These are phyloP conservation scores for Globisporangium yorkense DNA, from an alignment of 352 stramenopile genomes.

Conservation along the genomic window DNA sequence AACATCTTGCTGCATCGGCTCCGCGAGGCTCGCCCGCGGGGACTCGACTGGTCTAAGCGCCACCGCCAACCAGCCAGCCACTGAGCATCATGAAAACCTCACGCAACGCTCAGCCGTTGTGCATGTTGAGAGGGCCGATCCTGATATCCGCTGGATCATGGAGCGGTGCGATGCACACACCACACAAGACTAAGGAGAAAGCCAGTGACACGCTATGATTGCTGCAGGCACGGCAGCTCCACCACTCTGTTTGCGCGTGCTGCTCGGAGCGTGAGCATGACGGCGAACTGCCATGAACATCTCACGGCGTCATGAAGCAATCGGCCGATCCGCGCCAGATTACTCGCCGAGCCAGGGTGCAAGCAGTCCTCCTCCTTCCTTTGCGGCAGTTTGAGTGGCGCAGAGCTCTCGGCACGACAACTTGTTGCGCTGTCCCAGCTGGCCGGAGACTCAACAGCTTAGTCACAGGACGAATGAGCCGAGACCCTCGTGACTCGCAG, in stretches of 20 bases:
- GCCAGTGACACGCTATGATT: background rate
- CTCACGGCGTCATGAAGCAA: background rate
- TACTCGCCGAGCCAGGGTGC: background rate
- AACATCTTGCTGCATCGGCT: too few species aligned
- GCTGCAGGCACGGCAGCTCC: too few species aligned
- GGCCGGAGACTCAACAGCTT: background rate
- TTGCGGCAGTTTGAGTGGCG: background rate
- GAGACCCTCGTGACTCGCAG: too few species aligned
- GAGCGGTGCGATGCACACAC: too few species aligned
- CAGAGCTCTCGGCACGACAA: background rate
- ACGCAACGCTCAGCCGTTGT: too few species aligned
- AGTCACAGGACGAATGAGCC: background rate
- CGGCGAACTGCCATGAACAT: background rate
- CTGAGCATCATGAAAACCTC: too few species aligned
- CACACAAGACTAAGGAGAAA: too few species aligned
- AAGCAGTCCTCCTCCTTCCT: background rate
- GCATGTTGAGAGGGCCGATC: too few species aligned
- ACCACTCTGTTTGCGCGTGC: background rate
- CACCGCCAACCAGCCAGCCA: too few species aligned
- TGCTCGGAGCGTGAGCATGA: background rate
- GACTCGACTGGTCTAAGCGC: too few species aligned
- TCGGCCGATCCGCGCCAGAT: background rate
- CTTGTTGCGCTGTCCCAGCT: background rate
- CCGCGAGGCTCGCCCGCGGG: too few species aligned
- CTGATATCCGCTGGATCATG: too few species aligned